These are phyloP conservation scores for Boletus eberwhitei DNA, from an alignment of 768 basidiomycete species.

Conservation along the genomic window DNA sequence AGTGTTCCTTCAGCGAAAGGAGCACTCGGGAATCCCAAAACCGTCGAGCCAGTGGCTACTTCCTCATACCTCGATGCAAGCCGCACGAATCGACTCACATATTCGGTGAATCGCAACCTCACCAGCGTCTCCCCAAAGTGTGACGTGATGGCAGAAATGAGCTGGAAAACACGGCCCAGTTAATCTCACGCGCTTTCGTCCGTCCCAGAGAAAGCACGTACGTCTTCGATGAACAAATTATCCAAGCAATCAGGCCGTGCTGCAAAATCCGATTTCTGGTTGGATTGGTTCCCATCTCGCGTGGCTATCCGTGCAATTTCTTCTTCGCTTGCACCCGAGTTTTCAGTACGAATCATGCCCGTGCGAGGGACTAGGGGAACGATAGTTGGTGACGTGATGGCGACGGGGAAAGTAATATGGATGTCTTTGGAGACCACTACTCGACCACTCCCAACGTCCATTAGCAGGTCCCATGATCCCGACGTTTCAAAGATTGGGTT, in stretches of 20 bases:
- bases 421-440: slow-evolving; percentile 90
- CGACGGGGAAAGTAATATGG: slow-evolving; percentile 49
- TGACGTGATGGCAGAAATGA: slow-evolving; percentile 80
- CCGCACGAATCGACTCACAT: slow-evolving; percentile 81
- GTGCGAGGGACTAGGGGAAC: slow-evolving; percentile 50
- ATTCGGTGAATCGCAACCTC: slow-evolving; percentile 86
- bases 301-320: slow-evolving; percentile 56
- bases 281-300: slow-evolving; percentile 51
- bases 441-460: slow-evolving; percentile 84
- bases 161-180: slow-evolving; percentile 34
- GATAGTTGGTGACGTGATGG: slow-evolving; percentile 38
- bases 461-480: slow-evolving; percentile 87
- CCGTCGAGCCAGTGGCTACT: slow-evolving; percentile 64
- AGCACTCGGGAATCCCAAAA: slow-evolving; percentile 66
- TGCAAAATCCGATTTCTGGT: slow-evolving; percentile 49
- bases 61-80: slow-evolving; percentile 92
- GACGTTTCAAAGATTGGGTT: slow-evolving; percentile 94
- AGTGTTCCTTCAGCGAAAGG: slow-evolving; percentile 48
- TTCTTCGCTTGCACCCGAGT: slow-evolving; percentile 61
- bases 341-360: slow-evolving; percentile 64
- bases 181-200: neutral
- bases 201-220: slow-evolving; percentile 37
- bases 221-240: slow-evolving; percentile 91
- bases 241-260: slow-evolving; percentile 66
- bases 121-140: slow-evolving; percentile 91